Conservation (phyloP, 495 filamentous ascomycete genomes). For the Hypoxylon subgilvum region DNA sequence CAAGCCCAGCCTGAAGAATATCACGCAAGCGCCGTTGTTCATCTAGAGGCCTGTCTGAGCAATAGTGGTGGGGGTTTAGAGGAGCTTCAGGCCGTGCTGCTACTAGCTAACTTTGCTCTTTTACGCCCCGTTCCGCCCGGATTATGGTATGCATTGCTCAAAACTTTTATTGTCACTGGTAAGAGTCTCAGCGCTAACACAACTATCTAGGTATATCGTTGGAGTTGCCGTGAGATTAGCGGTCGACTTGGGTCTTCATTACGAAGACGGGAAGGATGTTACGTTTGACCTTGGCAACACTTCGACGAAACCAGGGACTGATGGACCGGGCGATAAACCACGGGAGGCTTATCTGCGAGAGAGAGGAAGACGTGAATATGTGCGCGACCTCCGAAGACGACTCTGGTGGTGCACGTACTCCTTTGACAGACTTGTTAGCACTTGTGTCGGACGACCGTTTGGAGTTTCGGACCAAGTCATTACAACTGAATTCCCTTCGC, state of each 20-base stretch:
- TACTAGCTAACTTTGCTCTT: conserved; percentile 89
- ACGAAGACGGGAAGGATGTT: conserved; percentile 82
- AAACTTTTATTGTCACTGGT: not conserved
- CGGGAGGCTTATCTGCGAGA: conserved; percentile 50
- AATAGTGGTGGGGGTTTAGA: conserved; percentile 81
- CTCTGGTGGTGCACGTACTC: conserved; percentile 98
- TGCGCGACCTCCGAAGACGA: conserved; percentile 82
- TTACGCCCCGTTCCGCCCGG: conserved; percentile 90
- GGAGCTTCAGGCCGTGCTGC: conserved; percentile 87
- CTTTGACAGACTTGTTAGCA: conserved; percentile 87
- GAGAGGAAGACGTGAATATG: conserved; percentile 80
- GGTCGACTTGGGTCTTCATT: conserved; percentile 90
- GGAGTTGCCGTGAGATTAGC: conserved; percentile 89
- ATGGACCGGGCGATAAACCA: conserved; percentile 36
- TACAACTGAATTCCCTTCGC: conserved; percentile 89
- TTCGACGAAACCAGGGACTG: conserved; percentile 20
- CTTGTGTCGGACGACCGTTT: conserved; percentile 91
- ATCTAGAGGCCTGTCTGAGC: conserved; percentile 85
- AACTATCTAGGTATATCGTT: conserved; percentile 73
- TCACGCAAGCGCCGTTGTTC: conserved; percentile 89
- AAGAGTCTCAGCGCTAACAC: conserved; percentile 13
- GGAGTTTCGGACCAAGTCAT: conserved; percentile 93
- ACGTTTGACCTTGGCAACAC: conserved; percentile 47
- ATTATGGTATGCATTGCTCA: conserved; percentile 64
- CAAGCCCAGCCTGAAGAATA: conserved; percentile 94